phyloP scores from a whole-genome alignment of 2,329 filamentous ascomycete genomes.

The Penicillium sp. region DNA sequence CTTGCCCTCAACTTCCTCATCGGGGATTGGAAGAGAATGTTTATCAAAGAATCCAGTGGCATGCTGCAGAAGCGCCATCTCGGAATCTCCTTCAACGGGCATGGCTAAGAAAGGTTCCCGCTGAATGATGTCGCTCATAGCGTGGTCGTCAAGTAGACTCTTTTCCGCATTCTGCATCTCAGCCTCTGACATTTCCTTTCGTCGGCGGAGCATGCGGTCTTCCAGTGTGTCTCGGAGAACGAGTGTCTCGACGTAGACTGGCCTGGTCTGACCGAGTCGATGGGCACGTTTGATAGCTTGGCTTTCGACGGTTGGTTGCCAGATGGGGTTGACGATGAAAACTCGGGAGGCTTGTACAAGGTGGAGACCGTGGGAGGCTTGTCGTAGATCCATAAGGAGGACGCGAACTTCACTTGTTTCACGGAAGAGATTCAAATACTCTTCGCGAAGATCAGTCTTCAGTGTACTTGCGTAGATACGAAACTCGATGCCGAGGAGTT shows the following conservation, averaged over 20 bases:
- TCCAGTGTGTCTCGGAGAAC: slow-evolving; percentile 79
- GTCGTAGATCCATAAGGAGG: slow-evolving; percentile 84
- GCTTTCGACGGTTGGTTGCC: slow-evolving; percentile 78
- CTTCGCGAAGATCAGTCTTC: slow-evolving; percentile 61
- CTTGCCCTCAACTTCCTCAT: slow-evolving; percentile 17
- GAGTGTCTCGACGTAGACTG: slow-evolving; percentile 81
- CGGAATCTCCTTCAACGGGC: slow-evolving; percentile 26
- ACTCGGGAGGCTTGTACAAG: slow-evolving; percentile 79
- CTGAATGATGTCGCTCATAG: slow-evolving; percentile 59
- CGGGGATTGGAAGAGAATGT: slow-evolving; percentile 37
- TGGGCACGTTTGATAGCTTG: slow-evolving; percentile 90
- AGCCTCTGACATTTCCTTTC: slow-evolving; percentile 68
- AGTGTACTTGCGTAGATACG: slow-evolving; percentile 57
- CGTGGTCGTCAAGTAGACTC: slow-evolving; percentile 57
- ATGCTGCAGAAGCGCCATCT: slow-evolving; percentile 28
- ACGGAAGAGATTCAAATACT: slow-evolving; percentile 79
- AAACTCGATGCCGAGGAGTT: slow-evolving; percentile 64
- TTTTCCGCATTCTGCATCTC: slow-evolving; percentile 56
- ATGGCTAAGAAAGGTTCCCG: slow-evolving; percentile 52
- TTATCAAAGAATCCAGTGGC: slow-evolving; percentile 39
- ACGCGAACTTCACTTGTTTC: slow-evolving; percentile 67
- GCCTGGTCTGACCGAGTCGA: slow-evolving; percentile 75
- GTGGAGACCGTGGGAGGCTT: slow-evolving; percentile 85
- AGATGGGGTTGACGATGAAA: slow-evolving; percentile 85
- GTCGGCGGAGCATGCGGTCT: slow-evolving; percentile 73